These are phyloP conservation scores for Blechomonas ayalai DNA, from an alignment of 208 protist genomes.

Conservation along the genomic window DNA sequence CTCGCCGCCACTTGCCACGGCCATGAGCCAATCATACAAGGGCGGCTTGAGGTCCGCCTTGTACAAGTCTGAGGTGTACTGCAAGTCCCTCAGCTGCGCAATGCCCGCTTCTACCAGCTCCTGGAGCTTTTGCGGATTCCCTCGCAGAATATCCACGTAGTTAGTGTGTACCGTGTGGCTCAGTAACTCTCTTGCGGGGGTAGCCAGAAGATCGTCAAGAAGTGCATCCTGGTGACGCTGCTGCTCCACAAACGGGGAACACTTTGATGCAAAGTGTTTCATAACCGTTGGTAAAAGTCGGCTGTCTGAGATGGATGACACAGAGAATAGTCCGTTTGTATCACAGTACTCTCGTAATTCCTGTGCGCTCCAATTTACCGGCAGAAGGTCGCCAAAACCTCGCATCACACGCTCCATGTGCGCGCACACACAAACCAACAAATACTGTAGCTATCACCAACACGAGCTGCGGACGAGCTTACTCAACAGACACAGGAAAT, in stretches of 20 bases:
- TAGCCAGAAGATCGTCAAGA: slow-evolving; percentile 11
- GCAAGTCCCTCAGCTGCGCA: slow-evolving; percentile 10
- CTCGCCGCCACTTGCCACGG: slow-evolving; percentile 10
- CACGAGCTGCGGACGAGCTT: background rate
- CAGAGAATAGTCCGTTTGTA: too few species aligned
- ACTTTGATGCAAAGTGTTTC: too few species aligned
- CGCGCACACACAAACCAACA: background rate
- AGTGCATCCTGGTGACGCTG: too few species aligned
- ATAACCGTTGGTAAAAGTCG: too few species aligned
- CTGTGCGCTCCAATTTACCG: too few species aligned
- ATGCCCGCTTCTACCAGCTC: slow-evolving; percentile 33
- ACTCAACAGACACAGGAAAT: background rate
- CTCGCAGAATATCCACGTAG: slow-evolving; percentile 23
- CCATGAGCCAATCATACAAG: slow-evolving; percentile 28
- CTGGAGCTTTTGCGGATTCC: slow-evolving; percentile 24
- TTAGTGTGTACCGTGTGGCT: slow-evolving; percentile 9
- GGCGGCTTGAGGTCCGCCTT: slow-evolving; percentile 15
- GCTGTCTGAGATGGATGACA: too few species aligned
- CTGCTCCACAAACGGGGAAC: too few species aligned
- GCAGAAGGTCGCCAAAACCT: too few species aligned
- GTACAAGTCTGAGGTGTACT: slow-evolving; percentile 5
- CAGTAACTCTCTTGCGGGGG: slow-evolving; percentile 13
- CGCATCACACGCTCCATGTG: too few species aligned
- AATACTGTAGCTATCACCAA: background rate
- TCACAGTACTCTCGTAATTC: too few species aligned